Conservation (phyloP, 768 basidiomycete genomes). For the Collybia sordida region DNA sequence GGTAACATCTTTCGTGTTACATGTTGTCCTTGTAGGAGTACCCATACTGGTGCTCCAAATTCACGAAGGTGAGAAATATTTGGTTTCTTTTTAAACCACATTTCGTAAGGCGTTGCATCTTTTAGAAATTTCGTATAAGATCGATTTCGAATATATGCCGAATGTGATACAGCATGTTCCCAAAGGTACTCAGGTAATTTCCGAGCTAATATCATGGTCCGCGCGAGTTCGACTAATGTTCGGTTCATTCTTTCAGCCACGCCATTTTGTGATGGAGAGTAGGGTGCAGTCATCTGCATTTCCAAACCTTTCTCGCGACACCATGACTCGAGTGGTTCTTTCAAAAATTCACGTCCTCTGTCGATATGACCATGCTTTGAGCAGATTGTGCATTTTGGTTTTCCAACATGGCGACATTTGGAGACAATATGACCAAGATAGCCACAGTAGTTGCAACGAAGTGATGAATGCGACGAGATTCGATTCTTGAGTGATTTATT, state of each 20-base stretch:
- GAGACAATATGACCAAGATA: neutral
- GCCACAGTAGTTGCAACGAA: neutral
- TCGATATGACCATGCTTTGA: neutral
- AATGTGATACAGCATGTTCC: neutral
- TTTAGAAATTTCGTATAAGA: neutral
- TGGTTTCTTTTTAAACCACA: slow-evolving; percentile 16
- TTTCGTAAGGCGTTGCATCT: slow-evolving; percentile 14
- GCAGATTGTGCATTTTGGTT: neutral
- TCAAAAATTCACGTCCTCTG: neutral
- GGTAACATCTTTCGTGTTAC: slow-evolving; percentile 1
- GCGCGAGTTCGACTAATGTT: slow-evolving; percentile 7
- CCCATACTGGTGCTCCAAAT: slow-evolving; percentile 21
- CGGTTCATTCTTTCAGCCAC: slow-evolving; percentile 29
- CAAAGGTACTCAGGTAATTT: slow-evolving; percentile 6
- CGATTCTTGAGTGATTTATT: neutral
- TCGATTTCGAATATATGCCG: neutral
- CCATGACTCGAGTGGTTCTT: neutral
- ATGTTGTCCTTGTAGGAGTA: slow-evolving; percentile 8
- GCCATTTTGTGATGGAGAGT: slow-evolving; percentile 32
- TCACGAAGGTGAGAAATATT: slow-evolving; percentile 22
- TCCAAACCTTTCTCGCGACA: slow-evolving; percentile 22
- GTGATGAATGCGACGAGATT: no score
- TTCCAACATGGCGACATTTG: neutral
- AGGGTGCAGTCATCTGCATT: slow-evolving; percentile 23
- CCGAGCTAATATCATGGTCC: slow-evolving; percentile 5